Base-by-base conservation (phyloP, 371 early-diverging fungal genomes). In the Zopfochytrium polystomum region DNA sequence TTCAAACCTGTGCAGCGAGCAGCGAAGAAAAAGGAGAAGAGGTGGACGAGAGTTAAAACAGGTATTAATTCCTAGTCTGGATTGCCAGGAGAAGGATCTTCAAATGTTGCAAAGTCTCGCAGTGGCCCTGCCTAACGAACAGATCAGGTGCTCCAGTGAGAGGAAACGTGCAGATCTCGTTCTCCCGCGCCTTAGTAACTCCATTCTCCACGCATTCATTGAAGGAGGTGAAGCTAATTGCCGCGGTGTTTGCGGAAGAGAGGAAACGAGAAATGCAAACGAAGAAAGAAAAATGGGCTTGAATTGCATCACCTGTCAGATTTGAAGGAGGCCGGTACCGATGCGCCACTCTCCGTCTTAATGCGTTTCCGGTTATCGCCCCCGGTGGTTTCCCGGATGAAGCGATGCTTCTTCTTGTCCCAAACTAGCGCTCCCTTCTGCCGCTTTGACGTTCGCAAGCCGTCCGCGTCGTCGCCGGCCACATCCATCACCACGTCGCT, bases 281-380 rank as follows among this genome's bases (percentile, higher is more conserved):
- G 62, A 57, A 43, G 31, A 34, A 2, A 27, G 18, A 44, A 42
- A 53, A 42, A 45, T 65, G 45, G n/a, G n/a, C n/a, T n/a, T n/a
- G n/a, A n/a, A n/a, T n/a, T n/a, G n/a, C n/a, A n/a, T n/a, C 74
- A 90, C 68, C 85, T 77, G 33, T 91, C 91, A 9, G 88, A 81
- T 70, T 93, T 93, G 80, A 86, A 95, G 6, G 87, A 80, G 1
- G 96, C 98, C 1, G 91, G 89, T 26, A 98, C 83, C 69, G 88
- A 76, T 18, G 89, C 86, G 45, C 98, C 98, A 53, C 85, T 87
- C 63, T 96, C 98, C 3, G 92, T 90, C 52, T 84, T 86, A 58
- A 98, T 91, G 66, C 91, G 67, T 81, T 96, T 98, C 73, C 91
- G 91, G 80, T 96, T 96, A 67, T 96, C 96, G 1, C 90, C 70